Conservation (phyloP, 208 protist genomes). For the Blastocrithidia nonstop region DNA sequence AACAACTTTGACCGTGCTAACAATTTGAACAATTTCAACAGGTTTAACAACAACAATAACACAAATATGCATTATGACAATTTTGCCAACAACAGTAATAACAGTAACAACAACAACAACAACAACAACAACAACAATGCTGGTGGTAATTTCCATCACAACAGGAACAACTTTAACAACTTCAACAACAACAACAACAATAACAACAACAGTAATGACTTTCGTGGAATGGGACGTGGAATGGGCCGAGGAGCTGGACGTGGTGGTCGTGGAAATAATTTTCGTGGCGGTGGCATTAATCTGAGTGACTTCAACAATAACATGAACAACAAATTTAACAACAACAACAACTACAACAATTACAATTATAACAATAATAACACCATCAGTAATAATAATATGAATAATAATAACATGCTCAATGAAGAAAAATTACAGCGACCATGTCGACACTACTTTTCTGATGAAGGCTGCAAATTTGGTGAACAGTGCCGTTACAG, state of each 20-base stretch:
- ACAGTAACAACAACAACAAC: slow-evolving; percentile 1
- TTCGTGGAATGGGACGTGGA: slow-evolving; percentile 12
- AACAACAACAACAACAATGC: too few species aligned
- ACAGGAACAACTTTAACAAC: slow-evolving; percentile 3
- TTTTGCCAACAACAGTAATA: slow-evolving; percentile 1
- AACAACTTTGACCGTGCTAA: too few species aligned
- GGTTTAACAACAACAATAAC: slow-evolving; percentile 19
- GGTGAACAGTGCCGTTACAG: slow-evolving; percentile 71
- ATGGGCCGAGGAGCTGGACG: slow-evolving; percentile 13
- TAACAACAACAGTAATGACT: neutral
- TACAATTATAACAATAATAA: neutral
- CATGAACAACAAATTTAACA: slow-evolving; percentile 3
- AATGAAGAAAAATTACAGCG: slow-evolving; percentile 11
- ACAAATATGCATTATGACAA: slow-evolving; percentile 11
- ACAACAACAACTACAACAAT: neutral
- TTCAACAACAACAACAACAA: neutral
- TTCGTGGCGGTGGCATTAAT: slow-evolving; percentile 14
- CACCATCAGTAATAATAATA: too few species aligned
- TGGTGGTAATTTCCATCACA: too few species aligned
- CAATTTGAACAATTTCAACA: too few species aligned
- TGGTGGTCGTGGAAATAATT: slow-evolving; percentile 13
- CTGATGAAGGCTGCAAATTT: slow-evolving; percentile 51
- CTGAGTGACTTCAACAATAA: slow-evolving; percentile 10
- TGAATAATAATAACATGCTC: slow-evolving; percentile 1
- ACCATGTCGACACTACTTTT: slow-evolving; percentile 60